Percentiles rank a stretch among this genome's conserved stretches.
Evolutionary conservation across 2,329 filamentous ascomycete genomes (phyloP).

Genomic region (Fusarium sp.): DNA sequence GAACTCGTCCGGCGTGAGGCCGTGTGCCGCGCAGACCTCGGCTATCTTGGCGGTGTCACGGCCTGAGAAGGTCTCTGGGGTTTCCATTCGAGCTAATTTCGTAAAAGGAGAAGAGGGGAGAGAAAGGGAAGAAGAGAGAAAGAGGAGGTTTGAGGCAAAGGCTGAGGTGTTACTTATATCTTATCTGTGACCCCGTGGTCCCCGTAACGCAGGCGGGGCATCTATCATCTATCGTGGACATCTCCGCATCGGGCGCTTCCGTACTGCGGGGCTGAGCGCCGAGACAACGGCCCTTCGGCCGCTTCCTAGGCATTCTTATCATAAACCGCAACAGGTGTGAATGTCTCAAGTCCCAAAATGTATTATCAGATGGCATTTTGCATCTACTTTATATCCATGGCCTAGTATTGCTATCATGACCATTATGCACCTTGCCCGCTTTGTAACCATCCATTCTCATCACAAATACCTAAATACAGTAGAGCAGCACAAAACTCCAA

Average conservation of each 20-base stretch:
- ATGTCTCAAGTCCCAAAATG: conserved; percentile 8
- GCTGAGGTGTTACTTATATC: conserved; percentile 19
- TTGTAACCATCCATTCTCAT: conserved; percentile 35
- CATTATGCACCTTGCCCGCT: conserved; percentile 27
- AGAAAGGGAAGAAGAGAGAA: background rate
- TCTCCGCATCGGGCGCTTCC: conserved; percentile 41
- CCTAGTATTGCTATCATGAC: conserved; percentile 37
- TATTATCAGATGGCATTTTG: conserved; percentile 38
- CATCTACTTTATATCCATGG: conserved; percentile 33
- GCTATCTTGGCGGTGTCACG: conserved; percentile 43
- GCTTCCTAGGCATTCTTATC: conserved; percentile 12
- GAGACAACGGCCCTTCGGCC: conserved; percentile 24
- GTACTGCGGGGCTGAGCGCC: conserved; percentile 40
- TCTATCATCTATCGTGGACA: conserved; percentile 36
- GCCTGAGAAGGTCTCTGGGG: conserved; percentile 41
- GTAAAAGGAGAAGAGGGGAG: background rate
- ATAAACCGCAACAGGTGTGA: background rate
- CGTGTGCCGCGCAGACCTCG: conserved; percentile 47
- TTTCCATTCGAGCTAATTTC: conserved; percentile 23
- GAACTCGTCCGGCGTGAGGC: conserved; percentile 71
- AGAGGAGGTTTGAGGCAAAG: background rate
- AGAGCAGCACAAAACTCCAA: conserved; percentile 41
- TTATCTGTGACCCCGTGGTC: conserved; percentile 22
- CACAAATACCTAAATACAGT: conserved; percentile 32
- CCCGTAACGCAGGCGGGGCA: conserved; percentile 26